Base-by-base conservation (phyloP, 345 rosid species). In the Salix caprea region DNA sequence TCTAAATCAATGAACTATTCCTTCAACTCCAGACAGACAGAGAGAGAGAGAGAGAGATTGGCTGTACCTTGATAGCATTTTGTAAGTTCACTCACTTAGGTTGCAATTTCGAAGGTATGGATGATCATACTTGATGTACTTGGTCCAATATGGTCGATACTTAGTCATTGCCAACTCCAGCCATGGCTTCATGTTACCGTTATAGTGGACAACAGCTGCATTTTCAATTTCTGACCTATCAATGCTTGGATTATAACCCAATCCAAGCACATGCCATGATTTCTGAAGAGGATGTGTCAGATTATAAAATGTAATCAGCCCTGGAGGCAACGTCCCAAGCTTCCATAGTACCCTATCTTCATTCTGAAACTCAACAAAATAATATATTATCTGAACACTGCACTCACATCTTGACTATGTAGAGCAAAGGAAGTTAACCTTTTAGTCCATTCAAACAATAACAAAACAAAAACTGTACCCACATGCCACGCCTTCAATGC, bases 131-230 rank as follows among this genome's bases (percentile, higher is more conserved):
- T 92, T 96, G 77, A 96, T 87, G 84, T 92, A 92, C 81, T 88
- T 94, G 75, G 92, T 88, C 99, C 99, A 96, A 82, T 89, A 92
- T 15, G 90, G 76, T 69, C 98, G 88, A 74, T 96, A 96, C 75
- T 91, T 96, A 39, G 98, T 87, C 98, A 96, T 96, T 8, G 98
- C 94, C 70, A 96, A 79, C 87, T 96, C 99, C 72, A 96, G 87
- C 99, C 99, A 96, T 1, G 99, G 99, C 84, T 96, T 96, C 99
- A 96, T 96, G 86, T 96, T 96, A 78, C 98, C 99, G 54, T 96
- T 96, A 77, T 96, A 96, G 81, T 96, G 99, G 73, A 96, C 58
- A 60, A 96, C 99, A 19, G 98, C 97, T 61, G 99, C 99, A 64
- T 81, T 90, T 48, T 91, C 95, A 46, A 96, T 94, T 85, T 96